Evolutionary conservation across 2,329 filamentous ascomycete species (phyloP), one percentile per base, ranked within the genome.

Genomic region (Venturiaceae sp.): DNA sequence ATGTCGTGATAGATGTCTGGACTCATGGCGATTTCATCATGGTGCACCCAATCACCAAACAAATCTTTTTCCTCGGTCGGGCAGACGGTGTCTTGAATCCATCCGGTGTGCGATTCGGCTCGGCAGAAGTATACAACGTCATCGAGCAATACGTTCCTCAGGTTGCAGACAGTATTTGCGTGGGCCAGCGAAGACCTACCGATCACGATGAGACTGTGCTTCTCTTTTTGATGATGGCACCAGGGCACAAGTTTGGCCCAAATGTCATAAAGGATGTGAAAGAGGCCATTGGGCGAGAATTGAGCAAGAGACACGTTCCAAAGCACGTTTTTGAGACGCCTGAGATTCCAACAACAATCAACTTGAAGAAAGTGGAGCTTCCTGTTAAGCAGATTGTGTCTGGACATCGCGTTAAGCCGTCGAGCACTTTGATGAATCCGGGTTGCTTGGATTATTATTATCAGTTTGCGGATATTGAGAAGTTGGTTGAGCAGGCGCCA

Each of bases 331-430:
- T 92, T 68, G 84, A 90, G 74, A 89, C 87, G 6, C 85, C 84
- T 19, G 89, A 88, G 64, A 91, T 94, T 67, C 90, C 89, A 84
- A 88, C 85, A 0, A 94, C 89, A 0, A 84, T 94, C 62, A 94
- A 92, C 67, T 72, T 89, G 54, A 94, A 94, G 70, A 94, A 94
- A 71, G 89, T 94, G 3, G 89, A 94, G 69, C 66, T 94, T 56
- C 88, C 88, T 0, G 86, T 94, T 32, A 94, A 94, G 74, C 86
- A 89, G 67, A 94, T 94, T 62, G 85, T 94, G 0, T 90, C 83
- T 0, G 89, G 89, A 0, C 83, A 84, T 64, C 81, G 74, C 26
- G 82, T 94, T 67, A 90, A 87, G 71, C 82, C 88, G 0, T 89
- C 85, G 53, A 88, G 88, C 1, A 92, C 88, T 3, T 71, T 94